Evolutionary conservation across 169 alveolate genomes (phyloP).

Genomic region (Eimeria mitis): DNA sequence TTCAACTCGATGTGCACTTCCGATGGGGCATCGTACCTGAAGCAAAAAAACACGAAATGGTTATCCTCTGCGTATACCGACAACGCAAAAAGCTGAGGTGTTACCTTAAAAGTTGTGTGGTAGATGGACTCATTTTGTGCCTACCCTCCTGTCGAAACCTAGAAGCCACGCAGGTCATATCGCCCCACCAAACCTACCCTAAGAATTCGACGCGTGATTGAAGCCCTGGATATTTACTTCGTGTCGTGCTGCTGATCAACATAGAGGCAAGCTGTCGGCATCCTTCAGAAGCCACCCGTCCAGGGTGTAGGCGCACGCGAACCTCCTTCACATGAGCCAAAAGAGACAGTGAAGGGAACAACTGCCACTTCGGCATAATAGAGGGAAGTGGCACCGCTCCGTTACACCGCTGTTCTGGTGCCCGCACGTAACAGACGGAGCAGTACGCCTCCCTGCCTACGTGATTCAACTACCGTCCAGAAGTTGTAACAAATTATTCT

Average conservation of each 20-base stretch:
- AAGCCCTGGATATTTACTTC: constrained; percentile 10
- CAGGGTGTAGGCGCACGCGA: constrained; percentile 54
- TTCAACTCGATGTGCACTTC: constrained; percentile 40
- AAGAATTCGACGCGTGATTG: constrained; percentile 35
- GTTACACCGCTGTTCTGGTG: not conserved
- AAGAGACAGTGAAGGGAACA: constrained; percentile 33
- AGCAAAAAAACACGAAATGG: not conserved
- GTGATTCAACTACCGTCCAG: not conserved
- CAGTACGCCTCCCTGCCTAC: not conserved
- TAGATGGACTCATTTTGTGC: not conserved
- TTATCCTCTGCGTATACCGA: not conserved
- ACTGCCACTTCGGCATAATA: constrained; percentile 54
- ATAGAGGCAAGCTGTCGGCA: constrained; percentile 67
- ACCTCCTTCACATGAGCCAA: constrained; percentile 53
- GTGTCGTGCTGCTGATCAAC: constrained; percentile 24
- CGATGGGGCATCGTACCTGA: constrained; percentile 65
- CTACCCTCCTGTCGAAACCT: not conserved
- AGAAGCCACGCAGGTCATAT: not conserved
- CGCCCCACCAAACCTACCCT: constrained; percentile 18
- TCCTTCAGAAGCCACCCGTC: constrained; percentile 65
- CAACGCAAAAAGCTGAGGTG: not conserved
- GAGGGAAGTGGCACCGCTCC: not conserved
- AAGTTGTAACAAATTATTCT: not conserved
- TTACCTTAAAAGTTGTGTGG: not conserved
- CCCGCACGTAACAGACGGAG: not conserved